Base-by-base conservation (phyloP, 106 monocot species). In the Ottelia alismoides region DNA sequence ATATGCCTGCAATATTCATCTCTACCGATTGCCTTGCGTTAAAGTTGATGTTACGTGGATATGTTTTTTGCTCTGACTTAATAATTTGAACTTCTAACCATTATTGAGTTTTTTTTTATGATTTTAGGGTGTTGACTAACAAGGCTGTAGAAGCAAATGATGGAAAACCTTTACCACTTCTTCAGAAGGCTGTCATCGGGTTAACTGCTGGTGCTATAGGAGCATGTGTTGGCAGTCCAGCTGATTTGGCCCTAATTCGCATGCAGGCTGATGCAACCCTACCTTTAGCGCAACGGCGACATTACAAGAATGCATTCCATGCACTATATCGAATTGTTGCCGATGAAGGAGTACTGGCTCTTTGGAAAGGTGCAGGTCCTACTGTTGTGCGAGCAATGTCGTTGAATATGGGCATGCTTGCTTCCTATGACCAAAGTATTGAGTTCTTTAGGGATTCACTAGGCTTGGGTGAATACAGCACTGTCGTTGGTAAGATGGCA, bases 191-290 rank as follows among this genome's bases (percentile, higher is more conserved):
- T 49, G 21, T 62, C 45, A 86, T 82, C 50, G 86, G 92, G 27
- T 71, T 92, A 25, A 86, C 92, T 29, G 92, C 86, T 57, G 92
- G 92, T 30, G 86, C 92, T 55, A 92, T 82, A 66, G 92, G 86
- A 51, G 74, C 92, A 27, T 56, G 58, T 65, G 63, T 92, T 28
- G 92, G 92, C 11, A 92, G 70, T 56, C 92, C 92, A 51, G 85
- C 92, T 64, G 85, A 92, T 76, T 63, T 92, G 63, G 86, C 86
- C 45, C 82, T 92, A 47, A 86, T 92, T 28, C 76, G 86, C 1
- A 92, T 92, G 92, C 92, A 92, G 29, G 92, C 86, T 71, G 86
- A 92, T 76, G 78, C 86, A 20, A 92, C 86, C 49, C 70, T 92
- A 60, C 82, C 92, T 3, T 28, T 48, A 22, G 85, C 92, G 32